Evolutionary conservation across 495 filamentous ascomycete genomes (phyloP).

Genomic region (Usnea hakonensis): DNA sequence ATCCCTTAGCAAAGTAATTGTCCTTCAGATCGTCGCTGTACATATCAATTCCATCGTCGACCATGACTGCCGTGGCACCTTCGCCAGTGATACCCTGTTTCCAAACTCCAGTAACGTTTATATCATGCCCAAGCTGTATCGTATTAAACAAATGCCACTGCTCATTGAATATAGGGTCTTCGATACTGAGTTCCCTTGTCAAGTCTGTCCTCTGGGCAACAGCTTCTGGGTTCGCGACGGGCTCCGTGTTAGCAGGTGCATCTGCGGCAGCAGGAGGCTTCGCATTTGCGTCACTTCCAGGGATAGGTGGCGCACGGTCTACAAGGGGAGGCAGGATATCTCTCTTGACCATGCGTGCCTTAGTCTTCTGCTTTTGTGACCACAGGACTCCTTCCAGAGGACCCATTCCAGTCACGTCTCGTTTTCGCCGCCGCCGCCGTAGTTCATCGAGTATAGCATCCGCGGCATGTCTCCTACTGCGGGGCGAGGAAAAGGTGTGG

Average conservation of each 20-base stretch:
- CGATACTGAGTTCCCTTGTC: slow-evolving; percentile 57
- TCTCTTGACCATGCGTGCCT: slow-evolving; percentile 70
- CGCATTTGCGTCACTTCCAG: slow-evolving; percentile 15
- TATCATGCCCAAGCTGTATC: slow-evolving; percentile 72
- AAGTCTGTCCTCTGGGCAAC: slow-evolving; percentile 53
- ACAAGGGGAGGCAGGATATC: slow-evolving; percentile 40
- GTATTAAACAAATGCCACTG: slow-evolving; percentile 96
- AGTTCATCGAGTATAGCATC: slow-evolving; percentile 56
- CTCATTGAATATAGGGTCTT: slow-evolving; percentile 81
- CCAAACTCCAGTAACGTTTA: slow-evolving; percentile 93
- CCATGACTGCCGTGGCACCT: slow-evolving; percentile 82
- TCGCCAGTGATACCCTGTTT: slow-evolving; percentile 84
- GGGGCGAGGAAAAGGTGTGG: slow-evolving; percentile 71
- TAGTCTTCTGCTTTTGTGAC: slow-evolving; percentile 72
- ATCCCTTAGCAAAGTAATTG: slow-evolving; percentile 86
- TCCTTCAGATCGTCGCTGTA: slow-evolving; percentile 87
- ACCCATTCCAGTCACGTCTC: slow-evolving; percentile 37
- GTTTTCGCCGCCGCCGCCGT: slow-evolving; percentile 49
- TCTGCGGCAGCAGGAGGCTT: slow-evolving; percentile 18
- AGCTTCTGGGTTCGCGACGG: slow-evolving; percentile 38
- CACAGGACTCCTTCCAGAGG: slow-evolving; percentile 69
- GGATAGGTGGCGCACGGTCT: slow-evolving; percentile 14
- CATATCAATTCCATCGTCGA: slow-evolving; percentile 96
- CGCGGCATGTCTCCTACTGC: slow-evolving; percentile 41
- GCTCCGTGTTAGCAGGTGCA: slow-evolving; percentile 23